These are phyloP conservation scores for Leishmania aethiopica DNA, from an alignment of 208 protist genomes.

Conservation along the genomic window DNA sequence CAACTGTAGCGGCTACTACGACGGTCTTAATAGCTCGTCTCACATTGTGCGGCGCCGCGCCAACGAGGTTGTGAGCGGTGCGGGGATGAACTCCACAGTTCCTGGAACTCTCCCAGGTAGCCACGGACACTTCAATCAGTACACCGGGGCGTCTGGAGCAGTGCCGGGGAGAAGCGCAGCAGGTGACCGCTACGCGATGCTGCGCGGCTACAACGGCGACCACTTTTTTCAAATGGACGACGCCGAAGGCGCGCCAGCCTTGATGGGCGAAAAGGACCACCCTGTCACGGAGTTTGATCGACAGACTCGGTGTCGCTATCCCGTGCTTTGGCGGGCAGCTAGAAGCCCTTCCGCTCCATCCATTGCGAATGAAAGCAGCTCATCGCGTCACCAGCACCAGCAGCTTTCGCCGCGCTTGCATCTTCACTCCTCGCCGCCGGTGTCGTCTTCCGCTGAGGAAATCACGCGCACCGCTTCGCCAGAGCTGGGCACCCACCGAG, in stretches of 20 bases:
- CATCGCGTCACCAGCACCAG: conserved; percentile 6
- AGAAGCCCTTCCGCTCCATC: conserved; percentile 6
- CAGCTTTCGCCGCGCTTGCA: conserved; percentile 13
- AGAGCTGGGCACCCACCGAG: conserved; percentile 1
- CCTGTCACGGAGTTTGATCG: conserved; percentile 12
- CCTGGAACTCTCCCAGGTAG: conserved; percentile 18
- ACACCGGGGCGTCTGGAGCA: neutral
- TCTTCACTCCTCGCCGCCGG: neutral
- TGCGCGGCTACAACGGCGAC: conserved; percentile 4
- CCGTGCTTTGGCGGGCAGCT: neutral
- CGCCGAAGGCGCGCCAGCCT: conserved; percentile 8
- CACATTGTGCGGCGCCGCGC: conserved; percentile 7
- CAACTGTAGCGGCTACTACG: neutral
- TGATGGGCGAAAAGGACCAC: neutral
- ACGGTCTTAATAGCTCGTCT: neutral
- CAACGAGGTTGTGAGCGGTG: conserved; percentile 1
- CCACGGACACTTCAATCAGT: conserved; percentile 17
- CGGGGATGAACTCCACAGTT: neutral
- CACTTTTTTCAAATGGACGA: conserved; percentile 17
- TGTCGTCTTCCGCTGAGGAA: neutral
- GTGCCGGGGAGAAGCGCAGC: neutral
- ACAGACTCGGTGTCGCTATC: conserved; percentile 10
- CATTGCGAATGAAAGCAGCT: neutral
- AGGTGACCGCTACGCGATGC: neutral
- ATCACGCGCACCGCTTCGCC: neutral